phyloP scores from a whole-genome alignment of 345 rosid species.

The Chamaenerion angustifolium region DNA sequence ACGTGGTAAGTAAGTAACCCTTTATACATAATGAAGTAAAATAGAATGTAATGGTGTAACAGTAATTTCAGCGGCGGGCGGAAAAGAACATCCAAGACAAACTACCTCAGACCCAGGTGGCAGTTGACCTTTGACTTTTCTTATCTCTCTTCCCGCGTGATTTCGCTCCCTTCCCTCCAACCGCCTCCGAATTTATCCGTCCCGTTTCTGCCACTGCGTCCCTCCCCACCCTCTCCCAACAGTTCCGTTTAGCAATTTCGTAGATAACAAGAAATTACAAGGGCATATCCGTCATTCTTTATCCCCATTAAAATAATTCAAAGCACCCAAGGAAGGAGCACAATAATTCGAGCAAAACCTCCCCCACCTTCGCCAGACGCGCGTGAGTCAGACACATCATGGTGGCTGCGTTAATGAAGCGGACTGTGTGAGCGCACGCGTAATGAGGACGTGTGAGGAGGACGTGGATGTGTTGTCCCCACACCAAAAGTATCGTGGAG shows the following conservation, averaged over 20 bases:
- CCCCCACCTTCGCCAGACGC: conserved; percentile 9
- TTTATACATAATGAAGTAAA: too few species aligned
- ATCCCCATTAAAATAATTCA: conserved; percentile 19
- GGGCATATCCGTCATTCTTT: background rate
- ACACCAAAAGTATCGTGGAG: too few species aligned
- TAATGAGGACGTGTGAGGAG: conserved; percentile 11
- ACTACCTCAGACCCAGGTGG: background rate
- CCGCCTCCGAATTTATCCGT: conserved; percentile 13
- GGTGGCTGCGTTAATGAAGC: too few species aligned
- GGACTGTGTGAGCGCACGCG: background rate
- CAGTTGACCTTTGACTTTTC: conserved; percentile 32
- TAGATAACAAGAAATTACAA: background rate
- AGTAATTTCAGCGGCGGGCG: too few species aligned
- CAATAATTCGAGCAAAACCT: conserved; percentile 13
- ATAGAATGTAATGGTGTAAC: too few species aligned
- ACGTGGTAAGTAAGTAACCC: too few species aligned
- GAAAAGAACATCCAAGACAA: too few species aligned
- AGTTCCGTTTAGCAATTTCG: conserved; percentile 5
- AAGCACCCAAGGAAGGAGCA: conserved; percentile 28
- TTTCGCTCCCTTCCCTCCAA: conserved; percentile 8
- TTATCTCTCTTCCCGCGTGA: conserved; percentile 18
- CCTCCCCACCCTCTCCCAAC: conserved; percentile 2
- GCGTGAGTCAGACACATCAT: conserved; percentile 2
- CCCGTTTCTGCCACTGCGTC: conserved; percentile 29
- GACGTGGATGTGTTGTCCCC: conserved; percentile 4